Percentiles rank a stretch among this genome's conserved stretches.
These are phyloP conservation scores for Pestalotiopsis sp. DNA, from an alignment of 2,329 filamentous ascomycete species.

Conservation along the genomic window DNA sequence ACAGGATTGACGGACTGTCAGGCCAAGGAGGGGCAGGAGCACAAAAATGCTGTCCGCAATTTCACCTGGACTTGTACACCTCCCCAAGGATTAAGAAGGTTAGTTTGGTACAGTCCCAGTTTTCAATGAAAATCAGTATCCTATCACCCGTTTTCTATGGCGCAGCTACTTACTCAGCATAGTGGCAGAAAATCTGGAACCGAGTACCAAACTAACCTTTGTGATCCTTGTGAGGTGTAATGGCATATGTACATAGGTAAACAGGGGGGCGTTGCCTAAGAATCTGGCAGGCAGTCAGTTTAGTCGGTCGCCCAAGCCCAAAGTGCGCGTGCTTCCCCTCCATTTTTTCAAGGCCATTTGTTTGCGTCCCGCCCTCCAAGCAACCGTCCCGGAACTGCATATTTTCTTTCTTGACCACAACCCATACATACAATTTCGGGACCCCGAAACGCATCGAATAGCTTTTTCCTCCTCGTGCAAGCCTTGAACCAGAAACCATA, in stretches of 20 bases:
- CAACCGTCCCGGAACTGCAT: background rate
- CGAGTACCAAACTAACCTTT: too few species aligned
- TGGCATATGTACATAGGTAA: background rate
- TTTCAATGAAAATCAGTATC: too few species aligned
- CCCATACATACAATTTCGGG: background rate
- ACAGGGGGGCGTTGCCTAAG: background rate
- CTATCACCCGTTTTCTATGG: too few species aligned
- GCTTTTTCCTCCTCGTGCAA: background rate
- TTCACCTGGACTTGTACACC: background rate
- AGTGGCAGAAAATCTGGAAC: too few species aligned
- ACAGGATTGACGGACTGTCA: background rate
- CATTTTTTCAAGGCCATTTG: background rate
- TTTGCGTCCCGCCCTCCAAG: slow-evolving; percentile 1
- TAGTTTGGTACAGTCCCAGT: too few species aligned
- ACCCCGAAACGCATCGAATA: background rate
- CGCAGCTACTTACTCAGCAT: too few species aligned
- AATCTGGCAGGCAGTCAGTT: background rate
- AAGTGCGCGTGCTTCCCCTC: background rate
- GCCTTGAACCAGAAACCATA: background rate
- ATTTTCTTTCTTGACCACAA: background rate
- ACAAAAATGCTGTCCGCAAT: background rate
- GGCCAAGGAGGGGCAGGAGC: slow-evolving; percentile 4
- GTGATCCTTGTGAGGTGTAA: background rate
- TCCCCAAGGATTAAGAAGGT: too few species aligned
- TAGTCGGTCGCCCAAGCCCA: background rate